Base-by-base conservation (phyloP, 2,329 filamentous ascomycete species). In the Xylaria sp. region DNA sequence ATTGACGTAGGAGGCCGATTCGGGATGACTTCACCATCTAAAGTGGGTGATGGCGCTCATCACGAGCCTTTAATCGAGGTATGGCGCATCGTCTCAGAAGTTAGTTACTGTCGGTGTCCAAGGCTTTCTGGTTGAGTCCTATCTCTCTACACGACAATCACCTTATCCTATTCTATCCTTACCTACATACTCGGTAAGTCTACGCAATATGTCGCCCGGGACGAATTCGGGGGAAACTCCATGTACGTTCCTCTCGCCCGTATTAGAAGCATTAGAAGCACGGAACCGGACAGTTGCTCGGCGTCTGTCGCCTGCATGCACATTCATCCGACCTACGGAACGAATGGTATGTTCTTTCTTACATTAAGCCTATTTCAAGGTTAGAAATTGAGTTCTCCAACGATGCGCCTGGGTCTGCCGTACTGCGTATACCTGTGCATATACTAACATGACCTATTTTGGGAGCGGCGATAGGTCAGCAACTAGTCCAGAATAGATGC, bases 301-400 rank as follows among this genome's bases (percentile, higher is more conserved):
- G 49, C 29, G 33, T 31, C 15, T 50, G 13, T 49, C 7, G 42
- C 27, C 47, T 50, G 27, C 27, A 50, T 50, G 27, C 15, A 50
- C 25, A 22, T 39, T 39, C 38, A n/a, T 42, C 15, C 15, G n/a
- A 17, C 38, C 15, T 42, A 42, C 38, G 36, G 36, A 38, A 11
- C 36, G 17, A 38, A 20, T 45, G n/a, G n/a, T n/a, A n/a, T 25
- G 13, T 13, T 45, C 25, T 9, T 22, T 9, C 44, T 25, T 45
- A 25, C 44, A 45, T 45, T 45, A 45, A 45, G 44, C 44, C 44
- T 45, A 45, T 45, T 45, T 45, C 44, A 15, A 45, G 17, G 9
- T 45, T 45, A 10, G 44, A 45, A 20, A 22, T 38, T 38, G 17
- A 3, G 5, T 38, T 38, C n/a, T n/a, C n/a, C n/a, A n/a, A n/a